These are phyloP conservation scores for Amylostereum chailletii DNA, from an alignment of 1,284 basidiomycete species.

Conservation along the genomic window DNA sequence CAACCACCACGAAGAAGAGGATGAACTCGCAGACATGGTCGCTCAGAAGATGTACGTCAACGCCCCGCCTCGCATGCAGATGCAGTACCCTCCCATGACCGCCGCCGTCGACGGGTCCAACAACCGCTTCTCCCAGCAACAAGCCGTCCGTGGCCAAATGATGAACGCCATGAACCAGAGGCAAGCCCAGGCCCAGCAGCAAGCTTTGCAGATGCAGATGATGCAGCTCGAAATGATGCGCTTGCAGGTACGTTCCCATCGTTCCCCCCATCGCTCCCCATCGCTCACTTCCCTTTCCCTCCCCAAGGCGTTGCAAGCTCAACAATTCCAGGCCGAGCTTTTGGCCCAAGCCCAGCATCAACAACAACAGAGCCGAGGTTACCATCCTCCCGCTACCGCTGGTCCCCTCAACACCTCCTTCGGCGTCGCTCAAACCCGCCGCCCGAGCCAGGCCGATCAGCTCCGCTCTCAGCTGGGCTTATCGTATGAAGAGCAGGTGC, in stretches of 20 bases:
- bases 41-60: conserved; percentile 32
- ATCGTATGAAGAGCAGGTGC: conserved; percentile 45
- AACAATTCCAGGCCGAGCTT: conserved; percentile 51
- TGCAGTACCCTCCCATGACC: conserved; percentile 48
- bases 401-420: conserved; percentile 57
- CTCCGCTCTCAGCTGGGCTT: conserved; percentile 49
- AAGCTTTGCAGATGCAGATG: conserved; percentile 69
- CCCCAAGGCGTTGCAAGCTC: conserved; percentile 41
- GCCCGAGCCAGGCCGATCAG: conserved; percentile 57
- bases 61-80: conserved; percentile 29
- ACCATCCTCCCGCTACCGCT: conserved; percentile 55
- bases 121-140: conserved; percentile 58
- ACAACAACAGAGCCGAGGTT: conserved; percentile 34
- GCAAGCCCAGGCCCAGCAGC: conserved; percentile 42
- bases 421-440: conserved; percentile 54
- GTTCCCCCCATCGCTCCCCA: conserved; percentile 6
- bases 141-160: conserved; percentile 32
- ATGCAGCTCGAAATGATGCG: conserved; percentile 73
- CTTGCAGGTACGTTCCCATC: conserved; percentile 50
- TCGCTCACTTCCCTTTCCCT: conserved; percentile 2
- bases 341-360: conserved; percentile 35
- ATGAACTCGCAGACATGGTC: conserved; percentile 48
- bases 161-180: conserved; percentile 45
- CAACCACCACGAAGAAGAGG: conserved; percentile 43
- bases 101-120: conserved; percentile 59